Evolutionary conservation across 140 eudicot species (phyloP).

Genomic region (Artemisia princeps): DNA sequence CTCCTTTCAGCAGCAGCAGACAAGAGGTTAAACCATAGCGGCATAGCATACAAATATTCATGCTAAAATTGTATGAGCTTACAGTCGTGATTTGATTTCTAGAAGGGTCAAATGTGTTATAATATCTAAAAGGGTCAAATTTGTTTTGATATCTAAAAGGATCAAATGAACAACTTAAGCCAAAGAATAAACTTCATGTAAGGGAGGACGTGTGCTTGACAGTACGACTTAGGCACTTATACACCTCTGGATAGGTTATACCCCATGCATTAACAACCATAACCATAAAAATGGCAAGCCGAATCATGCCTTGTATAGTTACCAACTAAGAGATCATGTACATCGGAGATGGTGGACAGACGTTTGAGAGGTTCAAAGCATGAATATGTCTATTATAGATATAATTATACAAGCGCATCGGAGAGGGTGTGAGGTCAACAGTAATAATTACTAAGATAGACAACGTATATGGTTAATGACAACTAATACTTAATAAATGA

Average conservation of each 20-base stretch:
- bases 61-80: background rate
- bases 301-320: background rate
- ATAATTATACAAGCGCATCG: background rate
- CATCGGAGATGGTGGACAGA: slow-evolving; percentile 12
- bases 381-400: slow-evolving; percentile 1
- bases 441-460: background rate
- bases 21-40: background rate
- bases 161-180: too few species aligned
- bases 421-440: background rate
- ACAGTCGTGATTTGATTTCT: background rate
- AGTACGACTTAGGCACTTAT: background rate
- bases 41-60: slow-evolving; percentile 1
- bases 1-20: slow-evolving; percentile 7
- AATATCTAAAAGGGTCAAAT: background rate
- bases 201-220: too few species aligned
- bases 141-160: background rate
- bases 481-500: background rate
- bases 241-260: slow-evolving; percentile 16
- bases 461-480: background rate
- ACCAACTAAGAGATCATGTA: background rate
- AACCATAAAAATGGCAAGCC: background rate
- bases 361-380: slow-evolving; percentile 10
- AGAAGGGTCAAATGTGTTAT: background rate
- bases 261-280: slow-evolving; percentile 9
- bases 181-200: too few species aligned